These are phyloP conservation scores for Salix viminalis DNA, from an alignment of 345 rosid genomes.

Conservation along the genomic window DNA sequence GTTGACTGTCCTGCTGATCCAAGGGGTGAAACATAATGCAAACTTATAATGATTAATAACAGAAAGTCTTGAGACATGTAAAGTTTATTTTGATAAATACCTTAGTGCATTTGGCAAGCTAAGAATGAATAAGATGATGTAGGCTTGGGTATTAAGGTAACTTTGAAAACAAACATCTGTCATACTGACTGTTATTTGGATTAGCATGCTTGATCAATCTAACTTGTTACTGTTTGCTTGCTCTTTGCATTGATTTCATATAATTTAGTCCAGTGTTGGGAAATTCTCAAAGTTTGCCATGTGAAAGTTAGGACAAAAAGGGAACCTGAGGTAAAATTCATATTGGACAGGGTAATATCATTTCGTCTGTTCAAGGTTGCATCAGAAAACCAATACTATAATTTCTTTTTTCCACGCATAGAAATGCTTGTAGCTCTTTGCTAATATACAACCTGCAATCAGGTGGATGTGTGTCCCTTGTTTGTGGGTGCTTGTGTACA, in stretches of 20 bases:
- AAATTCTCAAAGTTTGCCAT: not conserved
- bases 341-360: not conserved
- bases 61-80: not conserved
- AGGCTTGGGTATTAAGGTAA: not conserved
- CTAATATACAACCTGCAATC: not conserved
- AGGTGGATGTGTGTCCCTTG: conserved; percentile 5
- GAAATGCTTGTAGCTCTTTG: too few species aligned
- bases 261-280: not conserved
- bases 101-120: not conserved
- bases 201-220: not conserved
- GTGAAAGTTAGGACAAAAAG: not conserved
- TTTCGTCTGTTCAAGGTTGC: too few species aligned
- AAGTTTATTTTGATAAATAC: not conserved
- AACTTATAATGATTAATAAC: too few species aligned
- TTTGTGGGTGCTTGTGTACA: not conserved
- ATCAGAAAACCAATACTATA: too few species aligned
- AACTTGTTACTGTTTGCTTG: not conserved
- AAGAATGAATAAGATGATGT: not conserved
- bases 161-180: not conserved
- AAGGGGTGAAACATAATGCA: too few species aligned
- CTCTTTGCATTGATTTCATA: not conserved
- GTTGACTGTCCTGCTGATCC: not conserved
- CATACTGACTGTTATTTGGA: not conserved
- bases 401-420: too few species aligned
- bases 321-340: not conserved